Conservation (phyloP, 345 rosid species). For the Syzygium jambos region DNA sequence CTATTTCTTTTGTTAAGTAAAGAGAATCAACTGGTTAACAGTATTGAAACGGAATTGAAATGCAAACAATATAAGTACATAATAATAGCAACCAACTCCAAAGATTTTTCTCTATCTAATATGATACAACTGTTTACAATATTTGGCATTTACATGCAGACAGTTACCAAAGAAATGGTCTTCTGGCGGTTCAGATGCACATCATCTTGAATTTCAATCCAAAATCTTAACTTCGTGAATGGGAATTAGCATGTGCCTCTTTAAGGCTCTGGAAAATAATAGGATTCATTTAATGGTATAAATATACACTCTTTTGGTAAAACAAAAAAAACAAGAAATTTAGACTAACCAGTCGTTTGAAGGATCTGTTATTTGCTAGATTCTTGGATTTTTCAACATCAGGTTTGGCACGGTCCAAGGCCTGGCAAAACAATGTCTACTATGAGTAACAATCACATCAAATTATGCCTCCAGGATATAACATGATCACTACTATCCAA, state of each 20-base stretch:
- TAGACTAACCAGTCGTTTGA: slow-evolving; percentile 51
- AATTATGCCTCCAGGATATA: neutral
- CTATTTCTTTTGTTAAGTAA: neutral
- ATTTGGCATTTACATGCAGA: neutral
- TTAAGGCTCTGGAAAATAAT: slow-evolving; percentile 11
- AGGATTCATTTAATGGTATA: neutral
- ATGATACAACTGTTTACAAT: neutral
- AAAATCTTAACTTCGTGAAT: slow-evolving; percentile 7
- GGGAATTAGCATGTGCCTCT: slow-evolving; percentile 34
- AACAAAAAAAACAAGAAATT: neutral
- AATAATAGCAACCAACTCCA: neutral
- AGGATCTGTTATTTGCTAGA: slow-evolving; percentile 37
- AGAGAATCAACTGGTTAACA: neutral
- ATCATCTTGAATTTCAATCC: neutral
- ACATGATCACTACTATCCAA: neutral
- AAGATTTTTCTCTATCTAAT: neutral
- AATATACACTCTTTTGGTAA: neutral
- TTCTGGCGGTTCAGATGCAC: neutral
- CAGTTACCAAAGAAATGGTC: neutral
- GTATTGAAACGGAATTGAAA: neutral
- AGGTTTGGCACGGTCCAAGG: slow-evolving; percentile 62
- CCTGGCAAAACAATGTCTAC: slow-evolving; percentile 14
- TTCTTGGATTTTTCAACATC: slow-evolving; percentile 33
- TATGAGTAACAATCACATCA: neutral
- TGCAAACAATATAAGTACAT: neutral